Conservation (phyloP, 306 rosid genomes). For the Inga leiocalycina region DNA sequence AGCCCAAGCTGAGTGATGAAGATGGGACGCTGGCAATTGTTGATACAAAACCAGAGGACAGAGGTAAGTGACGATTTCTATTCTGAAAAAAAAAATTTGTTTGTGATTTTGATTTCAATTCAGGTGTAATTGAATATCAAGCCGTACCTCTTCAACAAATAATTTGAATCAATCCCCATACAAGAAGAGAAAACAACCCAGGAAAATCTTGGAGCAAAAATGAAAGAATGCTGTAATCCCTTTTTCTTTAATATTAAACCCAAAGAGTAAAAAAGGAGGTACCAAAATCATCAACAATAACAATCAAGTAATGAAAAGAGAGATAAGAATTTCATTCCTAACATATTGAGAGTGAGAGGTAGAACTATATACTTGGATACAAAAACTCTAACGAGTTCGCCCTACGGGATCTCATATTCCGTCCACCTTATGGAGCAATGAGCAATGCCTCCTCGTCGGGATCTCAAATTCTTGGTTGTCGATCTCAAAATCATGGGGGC, state of each 20-base stretch:
- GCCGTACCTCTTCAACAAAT: constrained; percentile 42
- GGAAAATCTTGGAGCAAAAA: constrained; percentile 3
- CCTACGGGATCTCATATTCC: no score
- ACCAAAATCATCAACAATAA: background rate
- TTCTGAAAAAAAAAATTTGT: no score
- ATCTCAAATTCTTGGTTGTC: no score
- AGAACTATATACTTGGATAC: background rate
- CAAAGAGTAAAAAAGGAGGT: background rate
- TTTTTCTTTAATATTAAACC: background rate
- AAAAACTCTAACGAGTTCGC: no score
- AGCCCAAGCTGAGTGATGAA: no score
- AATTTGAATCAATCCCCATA: constrained; percentile 38
- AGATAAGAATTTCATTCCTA: background rate
- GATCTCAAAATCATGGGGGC: no score
- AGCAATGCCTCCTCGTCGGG: no score
- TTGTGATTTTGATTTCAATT: no score
- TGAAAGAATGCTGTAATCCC: background rate
- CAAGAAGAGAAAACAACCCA: background rate
- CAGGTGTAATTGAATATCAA: constrained; percentile 12
- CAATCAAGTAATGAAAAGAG: background rate
- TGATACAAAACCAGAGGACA: no score
- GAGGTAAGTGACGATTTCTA: no score
- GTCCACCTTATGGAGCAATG: no score
- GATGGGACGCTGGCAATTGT: no score
- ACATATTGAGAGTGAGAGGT: background rate